Evolutionary conservation across 805 yeast species (phyloP), one percentile per base, ranked within the genome.

Genomic region (Helenozyma baotianmanensis): DNA sequence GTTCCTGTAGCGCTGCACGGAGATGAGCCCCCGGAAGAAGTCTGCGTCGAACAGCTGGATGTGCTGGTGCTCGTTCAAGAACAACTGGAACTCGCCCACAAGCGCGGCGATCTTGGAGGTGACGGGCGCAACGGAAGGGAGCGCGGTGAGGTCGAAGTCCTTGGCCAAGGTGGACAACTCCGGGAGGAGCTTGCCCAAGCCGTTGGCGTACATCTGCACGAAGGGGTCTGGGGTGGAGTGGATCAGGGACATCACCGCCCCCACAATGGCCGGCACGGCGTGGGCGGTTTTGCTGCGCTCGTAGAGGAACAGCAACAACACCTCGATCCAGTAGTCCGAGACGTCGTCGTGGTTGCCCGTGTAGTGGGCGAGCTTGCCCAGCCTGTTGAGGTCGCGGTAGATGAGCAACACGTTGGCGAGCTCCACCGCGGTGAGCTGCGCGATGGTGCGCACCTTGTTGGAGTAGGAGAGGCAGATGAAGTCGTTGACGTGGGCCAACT

Each of bases 1-100:
- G 7, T 23, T 26, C 14, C 24, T 23, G 30, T 37, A 37, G 17
- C 41, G 26, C 38, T 27, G 30, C 10, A 37, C 41, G 12, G 27
- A 29, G 10, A 37, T 28, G 9, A 30, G 15, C 8, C 26, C 27
- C 13, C 27, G 18, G 27, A 29, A 30, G 19, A 30, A 27, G 10
- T 30, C 16, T 4, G 28, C 27, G 19, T 37, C 35, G 14, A 13
- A 30, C 7, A 17, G 19, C 19, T 6, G 19, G 7, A 8, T 6
- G 16, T 18, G 12, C 21, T 30, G 27, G 25, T 33, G 29, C 12
- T 14, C 30, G 23, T 12, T 18, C 14, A 30, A 16, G 13, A 10
- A 33, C 14, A 11, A 30, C 9, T 14, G 24, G 23, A 37, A 37
- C 13, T 37, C 38, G n/a, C 18, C 13, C 10, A 19, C 33, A 16